These are phyloP conservation scores for Fomes fomentarius DNA, from an alignment of 1,284 basidiomycete genomes.

Conservation along the genomic window DNA sequence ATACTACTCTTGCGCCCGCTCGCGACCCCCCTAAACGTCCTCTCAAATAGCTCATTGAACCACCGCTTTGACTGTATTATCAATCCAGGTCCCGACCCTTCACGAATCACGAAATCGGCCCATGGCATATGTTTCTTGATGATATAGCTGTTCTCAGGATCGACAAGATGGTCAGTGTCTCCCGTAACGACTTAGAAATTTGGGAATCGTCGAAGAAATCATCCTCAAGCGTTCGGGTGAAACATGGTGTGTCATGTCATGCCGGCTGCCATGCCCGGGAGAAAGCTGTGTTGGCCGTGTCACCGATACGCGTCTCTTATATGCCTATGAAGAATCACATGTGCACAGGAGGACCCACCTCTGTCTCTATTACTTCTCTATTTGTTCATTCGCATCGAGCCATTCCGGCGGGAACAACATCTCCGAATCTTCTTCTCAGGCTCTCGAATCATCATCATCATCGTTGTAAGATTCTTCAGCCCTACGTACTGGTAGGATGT, in stretches of 20 bases:
- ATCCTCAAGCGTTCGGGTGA: constrained; percentile 51
- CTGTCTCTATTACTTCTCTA: constrained; percentile 54
- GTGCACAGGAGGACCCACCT: constrained; percentile 51
- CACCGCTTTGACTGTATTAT: constrained; percentile 52
- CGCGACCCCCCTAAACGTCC: constrained; percentile 56
- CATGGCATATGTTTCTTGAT: constrained; percentile 69
- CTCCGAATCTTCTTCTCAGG: constrained; percentile 51
- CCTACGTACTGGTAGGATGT: constrained; percentile 7
- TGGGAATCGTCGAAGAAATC: constrained; percentile 61
- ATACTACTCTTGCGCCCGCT: constrained; percentile 21
- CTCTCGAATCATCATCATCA: constrained; percentile 56
- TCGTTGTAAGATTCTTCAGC: constrained; percentile 29
- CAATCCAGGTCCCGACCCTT: constrained; percentile 71
- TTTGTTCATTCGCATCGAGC: constrained; percentile 68
- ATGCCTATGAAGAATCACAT: constrained; percentile 40
- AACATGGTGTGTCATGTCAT: constrained; percentile 75
- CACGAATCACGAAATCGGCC: constrained; percentile 69
- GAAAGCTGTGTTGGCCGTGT: constrained; percentile 62
- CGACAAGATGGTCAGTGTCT: constrained; percentile 72
- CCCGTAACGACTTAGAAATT: constrained; percentile 76
- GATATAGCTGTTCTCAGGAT: constrained; percentile 56
- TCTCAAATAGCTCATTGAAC: constrained; percentile 64
- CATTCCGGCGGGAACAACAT: constrained; percentile 67
- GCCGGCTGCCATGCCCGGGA: constrained; percentile 79
- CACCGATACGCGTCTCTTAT: constrained; percentile 54